Conservation (phyloP, 345 rosid species). For the Hibiscus tridactylites region DNA sequence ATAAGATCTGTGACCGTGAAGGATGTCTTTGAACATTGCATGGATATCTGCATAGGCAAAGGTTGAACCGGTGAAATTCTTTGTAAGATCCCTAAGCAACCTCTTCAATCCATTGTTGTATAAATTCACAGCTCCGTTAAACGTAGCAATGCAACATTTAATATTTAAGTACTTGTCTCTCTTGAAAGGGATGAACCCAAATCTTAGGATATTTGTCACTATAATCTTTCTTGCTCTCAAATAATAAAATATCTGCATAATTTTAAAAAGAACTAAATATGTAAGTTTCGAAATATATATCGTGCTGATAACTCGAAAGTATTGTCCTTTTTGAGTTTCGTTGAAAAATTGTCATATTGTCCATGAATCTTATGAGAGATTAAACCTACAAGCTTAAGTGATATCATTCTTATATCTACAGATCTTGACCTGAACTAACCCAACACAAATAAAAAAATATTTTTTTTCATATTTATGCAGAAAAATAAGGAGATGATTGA, state of each 20-base stretch:
- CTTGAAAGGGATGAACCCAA: slow-evolving; percentile 5
- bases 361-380: no score
- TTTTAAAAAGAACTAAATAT: neutral
- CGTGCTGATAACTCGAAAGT: no score
- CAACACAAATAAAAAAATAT: no score
- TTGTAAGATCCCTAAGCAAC: slow-evolving; percentile 8
- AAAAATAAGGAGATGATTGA: no score
- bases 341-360: no score
- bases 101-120: slow-evolving; percentile 9
- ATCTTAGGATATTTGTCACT: neutral
- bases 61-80: neutral
- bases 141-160: neutral
- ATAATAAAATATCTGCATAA: slow-evolving; percentile 15
- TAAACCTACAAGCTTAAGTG: no score
- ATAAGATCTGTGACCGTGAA: slow-evolving; percentile 4
- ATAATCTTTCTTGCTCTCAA: slow-evolving; percentile 17
- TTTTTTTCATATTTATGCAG: no score
- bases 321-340: no score
- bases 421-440: no score
- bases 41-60: slow-evolving; percentile 7
- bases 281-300: no score
- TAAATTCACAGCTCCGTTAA: neutral
- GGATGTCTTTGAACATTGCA: slow-evolving; percentile 2
- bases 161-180: neutral
- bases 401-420: no score